Conservation (phyloP, 169 alveolate species). For the Hepatocystis sp. region DNA sequence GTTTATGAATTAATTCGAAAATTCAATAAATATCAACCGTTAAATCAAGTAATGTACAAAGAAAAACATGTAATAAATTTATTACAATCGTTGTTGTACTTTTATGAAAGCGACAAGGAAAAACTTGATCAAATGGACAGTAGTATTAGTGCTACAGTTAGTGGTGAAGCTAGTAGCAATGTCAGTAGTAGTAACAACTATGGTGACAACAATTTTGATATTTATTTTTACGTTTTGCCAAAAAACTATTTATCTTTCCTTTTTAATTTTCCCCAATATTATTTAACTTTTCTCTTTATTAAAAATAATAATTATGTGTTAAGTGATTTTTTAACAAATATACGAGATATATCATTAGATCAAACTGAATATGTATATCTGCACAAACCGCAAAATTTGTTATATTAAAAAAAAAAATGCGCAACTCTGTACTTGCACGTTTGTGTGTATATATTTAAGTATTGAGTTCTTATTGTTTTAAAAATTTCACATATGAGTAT, state of each 20-base stretch:
- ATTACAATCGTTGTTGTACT: constrained; percentile 36
- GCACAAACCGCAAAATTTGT: constrained; percentile 57
- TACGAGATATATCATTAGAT: constrained; percentile 11
- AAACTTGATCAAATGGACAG: too few species aligned
- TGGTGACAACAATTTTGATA: constrained; percentile 1
- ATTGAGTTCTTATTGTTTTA: too few species aligned
- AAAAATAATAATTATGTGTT: constrained; percentile 53
- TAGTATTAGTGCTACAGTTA: neutral
- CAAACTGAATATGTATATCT: constrained; percentile 25
- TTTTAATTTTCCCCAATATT: constrained; percentile 71
- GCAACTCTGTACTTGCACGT: neutral
- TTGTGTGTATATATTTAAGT: neutral
- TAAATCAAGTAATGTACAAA: constrained; percentile 62
- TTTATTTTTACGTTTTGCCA: constrained; percentile 59
- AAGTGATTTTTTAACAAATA: constrained; percentile 14
- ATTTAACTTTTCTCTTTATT: constrained; percentile 60
- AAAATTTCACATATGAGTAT: too few species aligned
- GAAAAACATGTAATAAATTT: constrained; percentile 47
- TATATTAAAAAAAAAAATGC: neutral
- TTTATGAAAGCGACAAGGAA: constrained; percentile 49
- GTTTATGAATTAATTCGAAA: constrained; percentile 32
- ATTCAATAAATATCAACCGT: constrained; percentile 38
- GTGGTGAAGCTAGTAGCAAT: neutral
- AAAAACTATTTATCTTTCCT: constrained; percentile 58
- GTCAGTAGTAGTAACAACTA: neutral